Conservation (phyloP, 176 grass and related monocot genomes). For the Hordeum marinum region DNA sequence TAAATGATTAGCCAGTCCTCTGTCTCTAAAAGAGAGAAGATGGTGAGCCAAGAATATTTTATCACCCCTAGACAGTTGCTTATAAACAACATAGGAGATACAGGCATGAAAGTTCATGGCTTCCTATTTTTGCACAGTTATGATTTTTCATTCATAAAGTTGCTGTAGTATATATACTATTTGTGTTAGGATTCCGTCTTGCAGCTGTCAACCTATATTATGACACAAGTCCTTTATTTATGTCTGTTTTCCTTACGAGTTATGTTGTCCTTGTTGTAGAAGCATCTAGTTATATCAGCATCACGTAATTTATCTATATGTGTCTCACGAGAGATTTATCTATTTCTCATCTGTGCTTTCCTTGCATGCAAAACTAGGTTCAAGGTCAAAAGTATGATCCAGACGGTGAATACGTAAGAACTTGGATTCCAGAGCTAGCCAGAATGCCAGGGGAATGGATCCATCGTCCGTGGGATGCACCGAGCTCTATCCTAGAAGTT, state of each 20-base stretch:
- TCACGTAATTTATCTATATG: not conserved
- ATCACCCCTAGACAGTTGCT: not conserved
- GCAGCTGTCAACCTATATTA: not conserved
- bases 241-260: not conserved
- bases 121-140: not conserved
- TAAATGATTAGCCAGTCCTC: slow-evolving; percentile 5
- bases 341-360: slow-evolving; percentile 1
- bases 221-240: not conserved
- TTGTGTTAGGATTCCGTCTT: not conserved
- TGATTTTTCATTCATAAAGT: not conserved
- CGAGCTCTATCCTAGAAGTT: slow-evolving; percentile 60
- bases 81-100: not conserved
- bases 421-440: slow-evolving; percentile 89
- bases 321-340: not conserved
- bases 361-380: slow-evolving; percentile 45
- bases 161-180: not conserved
- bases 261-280: slow-evolving; percentile 6
- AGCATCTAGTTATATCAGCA: not conserved
- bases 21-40: not conserved
- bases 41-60: not conserved
- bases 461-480: slow-evolving; percentile 90
- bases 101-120: not conserved
- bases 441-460: slow-evolving; percentile 93
- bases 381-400: slow-evolving; percentile 86
- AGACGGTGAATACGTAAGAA: slow-evolving; percentile 86